Conservation (phyloP, 805 yeast genomes). For the Ogataea saltuana region DNA sequence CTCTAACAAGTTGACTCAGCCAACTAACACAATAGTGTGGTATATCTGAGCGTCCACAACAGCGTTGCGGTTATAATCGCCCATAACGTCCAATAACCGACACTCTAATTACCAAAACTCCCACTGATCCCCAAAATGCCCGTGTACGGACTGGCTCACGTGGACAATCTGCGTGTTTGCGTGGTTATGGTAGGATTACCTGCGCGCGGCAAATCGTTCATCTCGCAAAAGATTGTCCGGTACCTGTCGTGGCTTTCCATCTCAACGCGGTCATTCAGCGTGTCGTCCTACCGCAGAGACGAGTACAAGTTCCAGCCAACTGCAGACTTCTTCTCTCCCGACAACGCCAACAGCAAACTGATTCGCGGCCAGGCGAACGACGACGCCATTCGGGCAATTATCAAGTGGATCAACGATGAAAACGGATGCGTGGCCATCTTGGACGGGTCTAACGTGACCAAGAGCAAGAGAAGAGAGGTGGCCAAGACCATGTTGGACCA, state of each 20-base stretch:
- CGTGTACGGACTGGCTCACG: constrained; percentile 57
- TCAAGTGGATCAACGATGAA: constrained; percentile 80
- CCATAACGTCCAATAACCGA: not conserved
- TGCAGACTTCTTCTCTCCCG: constrained; percentile 77
- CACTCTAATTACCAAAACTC: too few species aligned
- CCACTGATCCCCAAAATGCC: too few species aligned
- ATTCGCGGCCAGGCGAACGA: constrained; percentile 70
- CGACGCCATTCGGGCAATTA: constrained; percentile 74
- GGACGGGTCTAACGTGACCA: constrained; percentile 91
- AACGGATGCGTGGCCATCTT: constrained; percentile 88
- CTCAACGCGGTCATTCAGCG: constrained; percentile 83
- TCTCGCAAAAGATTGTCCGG: constrained; percentile 91
- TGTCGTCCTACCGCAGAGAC: constrained; percentile 79
- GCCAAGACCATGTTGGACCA: constrained; percentile 55
- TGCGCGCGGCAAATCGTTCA: constrained; percentile 91
- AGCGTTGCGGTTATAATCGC: too few species aligned
- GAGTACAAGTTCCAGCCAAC: constrained; percentile 55
- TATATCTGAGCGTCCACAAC: too few species aligned
- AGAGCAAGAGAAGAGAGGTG: constrained; percentile 65
- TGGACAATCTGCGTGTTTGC: constrained; percentile 74
- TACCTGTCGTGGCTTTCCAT: constrained; percentile 92
- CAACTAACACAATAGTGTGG: too few species aligned
- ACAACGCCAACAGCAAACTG: constrained; percentile 62
- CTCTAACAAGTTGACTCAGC: too few species aligned
- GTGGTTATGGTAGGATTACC: constrained; percentile 89